Base-by-base conservation (phyloP, 345 rosid genomes). In the Rhodamnia argentea region DNA sequence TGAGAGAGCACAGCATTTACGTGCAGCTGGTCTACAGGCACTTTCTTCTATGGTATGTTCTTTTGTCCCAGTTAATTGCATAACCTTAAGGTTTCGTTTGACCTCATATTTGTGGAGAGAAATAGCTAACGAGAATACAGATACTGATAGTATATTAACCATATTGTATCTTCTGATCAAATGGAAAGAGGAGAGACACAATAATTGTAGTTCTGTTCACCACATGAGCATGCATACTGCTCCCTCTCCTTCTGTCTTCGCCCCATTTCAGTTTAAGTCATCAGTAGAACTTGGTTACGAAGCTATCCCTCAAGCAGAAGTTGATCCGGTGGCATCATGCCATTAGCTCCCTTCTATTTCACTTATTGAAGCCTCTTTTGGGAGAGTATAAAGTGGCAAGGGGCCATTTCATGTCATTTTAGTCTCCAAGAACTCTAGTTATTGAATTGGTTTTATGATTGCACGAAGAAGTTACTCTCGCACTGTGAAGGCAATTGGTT, bases 11-110 rank as follows among this genome's bases (percentile, higher is more conserved):
- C 89, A 86, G 58, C 90, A 82, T 84, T 89, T 93, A 84, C 93
- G 96, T 62, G 89, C 98, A 56, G 94, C 98, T 40, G 96, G 94
- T 83, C 90, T 98, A 87, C 99, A 94, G 88, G 93, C 99, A 78
- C 98, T 98, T 90, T 94, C 99, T 89, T 91, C 98, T 74, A 91
- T 96, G 99, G 99, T 98, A 94, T 62, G 53, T 56, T 70, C 84
- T 88, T 75, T 40, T 47, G 59, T 54, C 32, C n/a, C 58, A 50
- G 37, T 84, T 54, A 82, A 47, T 44, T 2, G 32, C 64, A 10
- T 52, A 84, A 24, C 54, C 86, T 85, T 50, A 18, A 32, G 29
- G 18, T 62, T 83, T 83, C 47, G 54, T 37, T 54, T 53, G 83
- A 56, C 23, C 84, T 81, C 81, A 78, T 81, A 42, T 81, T 40